Base-by-base conservation (phyloP, 2,329 filamentous ascomycete species). In the Colletotrichum karsti region DNA sequence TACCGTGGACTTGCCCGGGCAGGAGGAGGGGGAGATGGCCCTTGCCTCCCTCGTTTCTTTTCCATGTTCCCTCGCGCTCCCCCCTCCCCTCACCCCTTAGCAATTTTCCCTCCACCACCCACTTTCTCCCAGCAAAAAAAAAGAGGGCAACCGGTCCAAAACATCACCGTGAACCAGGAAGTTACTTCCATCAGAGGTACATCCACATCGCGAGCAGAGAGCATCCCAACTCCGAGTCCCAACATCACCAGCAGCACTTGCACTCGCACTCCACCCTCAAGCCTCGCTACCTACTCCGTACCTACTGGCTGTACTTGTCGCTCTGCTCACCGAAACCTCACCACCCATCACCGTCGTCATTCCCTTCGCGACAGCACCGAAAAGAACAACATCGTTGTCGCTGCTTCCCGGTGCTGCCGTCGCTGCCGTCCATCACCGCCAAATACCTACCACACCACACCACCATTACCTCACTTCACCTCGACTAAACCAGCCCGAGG, bases 171-270 rank as follows among this genome's bases (percentile, higher is more conserved):
- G 73, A 73, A 73, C 75, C 72, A 76, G 73, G 73, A 75, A 81
- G 78, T 78, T 82, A 82, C 81, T 80, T 83, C 75, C 71, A 73
- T 72, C 74, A 66, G 73, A 82, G 75, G 81, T 83, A 82, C 80
- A 76, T 67, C 62, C 48, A 66, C 65, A 65, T 65, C 65, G 61
- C 63, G 20, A 63, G 39, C 54, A 54, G 41, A 57, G 28, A 58
- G 37, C 66, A 61, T 69, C 55, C 55, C 48, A 65, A 66, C 64
- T 64, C 60, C 41, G 12, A 62, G 44, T 22, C 56, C 44, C 39
- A 41, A 53, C 63, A 46, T 44, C 18, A 50, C 46, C 46, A 50
- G 46, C 55, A 51, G 51, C 55, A 37, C 48, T 51, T 28, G n/a
- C 59, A 33, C 46, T n/a, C 54, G 37, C 20, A n/a, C 42, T 50